Evolutionary conservation across 2,329 filamentous ascomycete species (phyloP).

Genomic region (Hymenoscyphus salicellus): DNA sequence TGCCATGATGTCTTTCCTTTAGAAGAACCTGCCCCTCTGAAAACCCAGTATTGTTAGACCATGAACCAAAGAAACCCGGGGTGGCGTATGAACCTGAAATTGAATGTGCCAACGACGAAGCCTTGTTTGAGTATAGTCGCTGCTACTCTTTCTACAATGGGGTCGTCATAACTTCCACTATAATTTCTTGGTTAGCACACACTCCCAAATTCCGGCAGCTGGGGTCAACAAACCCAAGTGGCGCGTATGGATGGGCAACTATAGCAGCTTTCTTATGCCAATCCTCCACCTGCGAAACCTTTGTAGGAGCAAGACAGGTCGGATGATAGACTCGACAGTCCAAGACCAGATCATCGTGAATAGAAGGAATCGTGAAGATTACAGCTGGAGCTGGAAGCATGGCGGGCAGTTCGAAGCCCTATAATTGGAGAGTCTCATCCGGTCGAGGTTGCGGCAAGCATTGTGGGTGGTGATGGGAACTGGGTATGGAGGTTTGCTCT

Average conservation of each 20-base stretch:
- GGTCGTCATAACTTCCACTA: slow-evolving; percentile 47
- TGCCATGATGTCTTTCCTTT: slow-evolving; percentile 84
- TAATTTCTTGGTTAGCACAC: slow-evolving; percentile 49
- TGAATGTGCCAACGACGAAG: slow-evolving; percentile 82
- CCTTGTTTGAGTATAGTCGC: slow-evolving; percentile 58
- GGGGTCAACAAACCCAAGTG: slow-evolving; percentile 58
- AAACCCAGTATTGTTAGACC: slow-evolving; percentile 17
- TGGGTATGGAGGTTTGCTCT: neutral
- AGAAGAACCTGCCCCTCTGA: slow-evolving; percentile 72
- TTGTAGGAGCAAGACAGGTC: slow-evolving; percentile 38
- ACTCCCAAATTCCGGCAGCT: neutral
- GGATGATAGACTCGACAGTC: slow-evolving; percentile 84
- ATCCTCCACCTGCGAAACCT: slow-evolving; percentile 21
- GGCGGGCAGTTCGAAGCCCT: slow-evolving; percentile 19
- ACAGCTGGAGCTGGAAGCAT: slow-evolving; percentile 53
- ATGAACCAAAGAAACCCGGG: neutral
- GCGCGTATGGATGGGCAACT: slow-evolving; percentile 87
- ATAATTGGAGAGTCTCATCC: slow-evolving; percentile 21
- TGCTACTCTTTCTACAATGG: slow-evolving; percentile 13
- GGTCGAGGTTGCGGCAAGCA: neutral
- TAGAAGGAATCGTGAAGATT: slow-evolving; percentile 76
- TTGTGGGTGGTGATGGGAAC: neutral
- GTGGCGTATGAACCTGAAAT: slow-evolving; percentile 66
- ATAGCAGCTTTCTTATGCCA: slow-evolving; percentile 54
- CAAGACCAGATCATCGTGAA: slow-evolving; percentile 73